phyloP scores from a whole-genome alignment of 768 basidiomycete genomes.

The Kockovaella imperatae region DNA sequence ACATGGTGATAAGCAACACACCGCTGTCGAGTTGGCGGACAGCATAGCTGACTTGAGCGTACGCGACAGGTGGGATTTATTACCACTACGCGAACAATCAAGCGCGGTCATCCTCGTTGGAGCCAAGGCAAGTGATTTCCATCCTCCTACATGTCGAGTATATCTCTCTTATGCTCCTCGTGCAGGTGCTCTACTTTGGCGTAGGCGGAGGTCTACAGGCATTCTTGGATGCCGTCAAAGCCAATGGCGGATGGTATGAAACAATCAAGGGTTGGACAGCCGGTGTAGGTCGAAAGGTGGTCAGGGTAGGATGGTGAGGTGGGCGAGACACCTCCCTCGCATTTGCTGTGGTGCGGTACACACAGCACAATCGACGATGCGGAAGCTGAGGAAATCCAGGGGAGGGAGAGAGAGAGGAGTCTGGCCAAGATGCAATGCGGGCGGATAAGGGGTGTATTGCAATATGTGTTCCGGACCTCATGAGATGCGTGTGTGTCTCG shows the following conservation, averaged over 20 bases:
- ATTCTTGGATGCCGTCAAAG: slow-evolving; percentile 57
- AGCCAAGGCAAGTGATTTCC: slow-evolving; percentile 53
- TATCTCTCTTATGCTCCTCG: background rate
- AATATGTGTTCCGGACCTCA: too few species aligned
- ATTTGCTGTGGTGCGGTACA: too few species aligned
- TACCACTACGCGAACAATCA: background rate
- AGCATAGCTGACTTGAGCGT: slow-evolving; percentile 13
- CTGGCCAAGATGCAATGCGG: too few species aligned
- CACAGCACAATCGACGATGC: too few species aligned
- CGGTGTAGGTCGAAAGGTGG: slow-evolving; percentile 69
- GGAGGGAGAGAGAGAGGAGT: too few species aligned
- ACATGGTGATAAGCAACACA: slow-evolving; percentile 7
- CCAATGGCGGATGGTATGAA: slow-evolving; percentile 49
- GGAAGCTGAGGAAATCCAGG: too few species aligned
- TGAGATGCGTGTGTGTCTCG: too few species aligned
- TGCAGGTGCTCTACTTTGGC: slow-evolving; percentile 1
- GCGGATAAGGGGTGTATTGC: too few species aligned
- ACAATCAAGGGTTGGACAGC: slow-evolving; percentile 58
- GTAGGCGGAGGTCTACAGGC: slow-evolving; percentile 58
- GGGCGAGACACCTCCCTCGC: too few species aligned
- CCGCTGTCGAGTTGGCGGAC: slow-evolving; percentile 13
- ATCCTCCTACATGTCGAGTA: background rate
- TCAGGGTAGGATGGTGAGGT: slow-evolving; percentile 62
- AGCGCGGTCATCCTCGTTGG: slow-evolving; percentile 56
- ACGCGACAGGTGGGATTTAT: slow-evolving; percentile 4